Conservation (phyloP, 768 basidiomycete genomes). For the Tremella yokohamensis region DNA sequence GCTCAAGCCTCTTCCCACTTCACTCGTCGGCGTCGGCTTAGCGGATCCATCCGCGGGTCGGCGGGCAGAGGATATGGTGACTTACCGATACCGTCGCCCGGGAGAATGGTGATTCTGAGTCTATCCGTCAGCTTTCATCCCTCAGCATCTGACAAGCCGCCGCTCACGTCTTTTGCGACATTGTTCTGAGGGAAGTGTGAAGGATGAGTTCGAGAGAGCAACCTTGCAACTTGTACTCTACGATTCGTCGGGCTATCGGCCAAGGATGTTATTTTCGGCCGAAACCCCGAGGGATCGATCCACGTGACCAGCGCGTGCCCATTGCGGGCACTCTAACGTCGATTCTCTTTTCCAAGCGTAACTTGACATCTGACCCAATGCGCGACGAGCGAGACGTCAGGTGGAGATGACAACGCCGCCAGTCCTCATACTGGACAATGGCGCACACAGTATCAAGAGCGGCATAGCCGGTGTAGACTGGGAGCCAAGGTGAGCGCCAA, state of each 20-base stretch:
- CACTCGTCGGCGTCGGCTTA: background rate
- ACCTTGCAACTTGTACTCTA: background rate
- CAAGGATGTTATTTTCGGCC: background rate
- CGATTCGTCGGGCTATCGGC: background rate
- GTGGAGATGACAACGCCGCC: conserved; percentile 32
- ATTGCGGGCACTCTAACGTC: background rate
- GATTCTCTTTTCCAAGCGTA: background rate
- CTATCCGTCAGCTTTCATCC: conserved; percentile 53
- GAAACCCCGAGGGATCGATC: background rate
- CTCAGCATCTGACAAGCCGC: background rate
- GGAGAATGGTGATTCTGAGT: conserved; percentile 80
- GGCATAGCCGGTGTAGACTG: conserved; percentile 56
- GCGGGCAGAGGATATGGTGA: conserved; percentile 9
- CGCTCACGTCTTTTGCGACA: conserved; percentile 35
- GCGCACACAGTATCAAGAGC: conserved; percentile 75
- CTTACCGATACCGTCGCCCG: conserved; percentile 96
- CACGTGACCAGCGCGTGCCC: background rate
- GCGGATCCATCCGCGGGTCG: conserved; percentile 4
- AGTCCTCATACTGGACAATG: conserved; percentile 79
- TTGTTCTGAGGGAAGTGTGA: conserved; percentile 8
- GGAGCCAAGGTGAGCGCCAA: conserved; percentile 25
- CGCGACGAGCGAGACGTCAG: no score
- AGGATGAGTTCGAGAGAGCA: background rate
- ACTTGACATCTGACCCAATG: no score
- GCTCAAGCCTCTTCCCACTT: background rate